These are phyloP conservation scores for Samsoniella hepiali DNA, from an alignment of 2,329 filamentous ascomycete species.

Conservation along the genomic window DNA sequence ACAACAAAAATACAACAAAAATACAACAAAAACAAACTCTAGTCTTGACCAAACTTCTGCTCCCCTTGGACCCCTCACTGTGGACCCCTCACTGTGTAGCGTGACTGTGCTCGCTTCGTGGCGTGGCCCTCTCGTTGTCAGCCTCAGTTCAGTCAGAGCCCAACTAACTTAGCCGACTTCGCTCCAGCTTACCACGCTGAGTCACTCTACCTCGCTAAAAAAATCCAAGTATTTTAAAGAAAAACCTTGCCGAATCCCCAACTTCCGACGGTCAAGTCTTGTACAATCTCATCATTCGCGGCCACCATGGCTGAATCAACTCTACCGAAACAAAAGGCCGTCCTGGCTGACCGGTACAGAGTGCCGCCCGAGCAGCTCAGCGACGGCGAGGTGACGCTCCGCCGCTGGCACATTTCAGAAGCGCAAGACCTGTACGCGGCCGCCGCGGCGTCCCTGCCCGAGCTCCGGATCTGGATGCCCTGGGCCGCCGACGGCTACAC, in stretches of 20 bases:
- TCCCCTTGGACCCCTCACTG: background rate
- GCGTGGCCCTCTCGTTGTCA: background rate
- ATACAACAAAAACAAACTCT: too few relatives aligned
- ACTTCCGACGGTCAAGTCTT: too few relatives aligned
- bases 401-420: slow-evolving; percentile 21
- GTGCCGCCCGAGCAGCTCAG: slow-evolving; percentile 15
- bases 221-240: background rate
- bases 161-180: background rate
- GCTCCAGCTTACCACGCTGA: background rate
- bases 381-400: slow-evolving; percentile 19
- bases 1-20: too few relatives aligned
- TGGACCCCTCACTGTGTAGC: background rate
- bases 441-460: slow-evolving; percentile 19
- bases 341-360: slow-evolving; percentile 8
- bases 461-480: slow-evolving; percentile 23
- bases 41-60: too few relatives aligned
- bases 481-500: slow-evolving; percentile 22
- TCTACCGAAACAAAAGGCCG: background rate
- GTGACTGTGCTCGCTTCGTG: background rate
- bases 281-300: background rate
- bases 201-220: background rate
- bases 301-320: background rate
- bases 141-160: background rate
- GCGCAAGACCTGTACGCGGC: slow-evolving; percentile 14
- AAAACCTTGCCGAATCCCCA: too few relatives aligned